Evolutionary conservation across 306 rosid genomes (phyloP).

Genomic region (Oxytropis ochrocephala): DNA sequence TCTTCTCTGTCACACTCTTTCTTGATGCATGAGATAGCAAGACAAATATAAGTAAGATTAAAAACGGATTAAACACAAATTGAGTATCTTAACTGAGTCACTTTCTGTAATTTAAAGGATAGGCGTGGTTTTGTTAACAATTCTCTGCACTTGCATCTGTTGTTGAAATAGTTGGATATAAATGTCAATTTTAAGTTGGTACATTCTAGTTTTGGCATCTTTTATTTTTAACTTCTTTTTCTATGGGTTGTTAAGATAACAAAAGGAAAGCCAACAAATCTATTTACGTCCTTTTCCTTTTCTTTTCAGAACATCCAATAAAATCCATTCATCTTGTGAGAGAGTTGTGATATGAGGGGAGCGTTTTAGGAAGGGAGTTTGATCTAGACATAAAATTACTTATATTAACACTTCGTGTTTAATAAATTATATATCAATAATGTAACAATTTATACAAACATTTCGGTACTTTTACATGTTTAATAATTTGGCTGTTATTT

Average conservation of each 20-base stretch:
- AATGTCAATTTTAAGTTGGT: constrained; percentile 35
- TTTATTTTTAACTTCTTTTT: background rate
- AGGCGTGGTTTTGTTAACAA: constrained; percentile 8
- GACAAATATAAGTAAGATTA: background rate
- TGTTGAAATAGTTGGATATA: background rate
- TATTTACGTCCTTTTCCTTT: constrained; percentile 5
- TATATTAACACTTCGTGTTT: too few relatives aligned
- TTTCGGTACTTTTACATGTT: too few relatives aligned
- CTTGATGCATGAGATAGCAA: background rate
- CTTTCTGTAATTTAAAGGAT: constrained; percentile 1
- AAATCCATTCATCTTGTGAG: constrained; percentile 14
- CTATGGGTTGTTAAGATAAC: constrained; percentile 4
- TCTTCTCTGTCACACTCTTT: background rate
- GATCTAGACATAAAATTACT: too few relatives aligned
- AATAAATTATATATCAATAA: too few relatives aligned
- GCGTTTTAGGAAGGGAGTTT: too few relatives aligned
- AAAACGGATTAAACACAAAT: constrained; percentile 6
- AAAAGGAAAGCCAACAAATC: constrained; percentile 2
- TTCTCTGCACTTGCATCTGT: constrained; percentile 20
- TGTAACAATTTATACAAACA: too few relatives aligned
- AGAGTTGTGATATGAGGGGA: too few relatives aligned
- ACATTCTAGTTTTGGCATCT: constrained; percentile 10
- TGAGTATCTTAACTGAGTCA: background rate
- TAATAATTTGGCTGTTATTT: too few relatives aligned
- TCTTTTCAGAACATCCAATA: background rate